These are phyloP conservation scores for Solanum infundibuliforme DNA, from an alignment of 257 asterid species.

Conservation along the genomic window DNA sequence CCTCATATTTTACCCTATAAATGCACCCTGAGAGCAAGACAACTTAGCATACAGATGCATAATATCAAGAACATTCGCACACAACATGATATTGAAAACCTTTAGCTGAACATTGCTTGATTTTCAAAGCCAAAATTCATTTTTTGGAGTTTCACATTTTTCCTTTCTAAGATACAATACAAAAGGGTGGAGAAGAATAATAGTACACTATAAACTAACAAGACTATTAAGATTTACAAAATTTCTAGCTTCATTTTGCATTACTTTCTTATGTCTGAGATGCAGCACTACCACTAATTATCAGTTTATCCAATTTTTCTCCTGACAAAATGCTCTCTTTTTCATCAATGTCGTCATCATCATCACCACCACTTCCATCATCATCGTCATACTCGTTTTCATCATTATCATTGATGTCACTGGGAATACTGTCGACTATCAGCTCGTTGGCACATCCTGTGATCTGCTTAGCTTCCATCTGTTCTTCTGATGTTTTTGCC, in stretches of 20 bases:
- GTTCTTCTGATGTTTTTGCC: conserved; percentile 74
- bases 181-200: background rate
- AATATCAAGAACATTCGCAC: background rate
- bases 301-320: background rate
- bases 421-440: background rate
- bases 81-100: background rate
- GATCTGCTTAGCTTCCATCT: conserved; percentile 56
- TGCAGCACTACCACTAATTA: background rate
- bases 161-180: background rate
- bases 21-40: background rate
- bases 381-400: conserved; percentile 1
- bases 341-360: background rate
- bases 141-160: background rate
- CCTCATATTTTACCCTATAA: background rate
- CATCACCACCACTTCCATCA: background rate
- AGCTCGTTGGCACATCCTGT: conserved; percentile 17
- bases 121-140: background rate
- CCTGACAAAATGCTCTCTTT: background rate
- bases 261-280: background rate
- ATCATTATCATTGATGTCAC: conserved; percentile 7
- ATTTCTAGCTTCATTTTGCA: background rate
- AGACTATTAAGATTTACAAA: background rate
- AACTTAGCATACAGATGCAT: background rate
- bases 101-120: background rate
- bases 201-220: background rate